phyloP scores from a whole-genome alignment of 1,139 yeast genomes.

The Lodderomyces margitis region DNA sequence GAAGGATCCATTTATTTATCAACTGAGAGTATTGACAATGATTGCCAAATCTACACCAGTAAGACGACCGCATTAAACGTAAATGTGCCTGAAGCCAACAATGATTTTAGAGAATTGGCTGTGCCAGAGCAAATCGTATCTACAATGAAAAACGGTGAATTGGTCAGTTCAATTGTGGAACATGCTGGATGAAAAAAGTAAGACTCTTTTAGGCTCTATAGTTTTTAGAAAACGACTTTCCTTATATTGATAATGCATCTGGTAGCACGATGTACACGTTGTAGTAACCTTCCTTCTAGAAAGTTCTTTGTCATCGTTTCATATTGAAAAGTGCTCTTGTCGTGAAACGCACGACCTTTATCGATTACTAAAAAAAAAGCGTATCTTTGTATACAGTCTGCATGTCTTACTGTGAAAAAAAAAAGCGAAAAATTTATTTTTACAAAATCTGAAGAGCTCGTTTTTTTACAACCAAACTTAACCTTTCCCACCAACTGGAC shows the following conservation, averaged over 20 bases:
- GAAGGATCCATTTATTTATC: constrained; percentile 81
- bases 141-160: constrained; percentile 38
- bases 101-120: constrained; percentile 67
- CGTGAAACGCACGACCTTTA: too few species aligned
- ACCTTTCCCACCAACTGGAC: neutral
- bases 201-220: too few species aligned
- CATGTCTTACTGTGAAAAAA: too few species aligned
- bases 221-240: too few species aligned
- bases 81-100: constrained; percentile 63
- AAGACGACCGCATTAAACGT: constrained; percentile 82
- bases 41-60: constrained; percentile 68
- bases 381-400: neutral
- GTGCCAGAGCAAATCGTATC: constrained; percentile 89
- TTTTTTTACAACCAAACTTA: too few species aligned
- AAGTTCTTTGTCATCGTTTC: too few species aligned
- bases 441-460: neutral
- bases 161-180: constrained; percentile 44
- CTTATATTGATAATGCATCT: neutral
- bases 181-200: too few species aligned
- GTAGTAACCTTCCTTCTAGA: too few species aligned
- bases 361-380: too few species aligned
- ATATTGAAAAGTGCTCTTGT: too few species aligned
- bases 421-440: neutral
- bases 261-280: neutral
- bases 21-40: constrained; percentile 64